A percentile compares a stretch with the other conserved stretches of the same genome.
Evolutionary conservation across 2,329 filamentous ascomycete species (phyloP).

Genomic region (Pyricularia sp.): DNA sequence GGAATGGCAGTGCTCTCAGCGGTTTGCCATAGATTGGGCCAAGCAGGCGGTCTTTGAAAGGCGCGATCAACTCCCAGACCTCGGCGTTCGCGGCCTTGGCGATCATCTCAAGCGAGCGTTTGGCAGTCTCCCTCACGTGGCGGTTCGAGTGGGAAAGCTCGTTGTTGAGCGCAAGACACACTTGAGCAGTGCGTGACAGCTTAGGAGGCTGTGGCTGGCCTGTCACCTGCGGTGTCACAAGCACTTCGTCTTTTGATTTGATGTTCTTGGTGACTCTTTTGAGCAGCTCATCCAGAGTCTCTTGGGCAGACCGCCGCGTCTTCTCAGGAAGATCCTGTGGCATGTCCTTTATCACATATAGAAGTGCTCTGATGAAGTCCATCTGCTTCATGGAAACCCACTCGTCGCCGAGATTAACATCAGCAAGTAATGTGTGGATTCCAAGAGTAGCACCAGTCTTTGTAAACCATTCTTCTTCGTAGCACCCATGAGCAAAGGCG

Average conservation of each 20-base stretch:
- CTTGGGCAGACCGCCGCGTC: constrained; percentile 70
- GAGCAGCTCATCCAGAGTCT: constrained; percentile 69
- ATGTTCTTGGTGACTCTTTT: constrained; percentile 65
- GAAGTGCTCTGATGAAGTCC: constrained; percentile 79
- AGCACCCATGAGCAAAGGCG: constrained; percentile 86
- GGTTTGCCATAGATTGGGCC: constrained; percentile 92
- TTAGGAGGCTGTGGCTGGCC: constrained; percentile 27
- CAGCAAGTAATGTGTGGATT: constrained; percentile 76
- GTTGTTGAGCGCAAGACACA: constrained; percentile 74
- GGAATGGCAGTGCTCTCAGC: constrained; percentile 79
- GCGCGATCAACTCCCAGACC: constrained; percentile 77
- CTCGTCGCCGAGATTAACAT: constrained; percentile 67
- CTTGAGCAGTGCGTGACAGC: constrained; percentile 51
- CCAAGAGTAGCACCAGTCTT: constrained; percentile 88
- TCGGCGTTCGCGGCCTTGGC: constrained; percentile 65
- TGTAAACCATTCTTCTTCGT: constrained; percentile 97
- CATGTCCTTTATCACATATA: constrained; percentile 98
- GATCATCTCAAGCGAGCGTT: constrained; percentile 66
- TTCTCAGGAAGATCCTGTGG: constrained; percentile 85
- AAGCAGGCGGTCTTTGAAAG: constrained; percentile 82
- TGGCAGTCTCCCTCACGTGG: constrained; percentile 80
- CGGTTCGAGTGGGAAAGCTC: constrained; percentile 94
- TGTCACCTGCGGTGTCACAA: constrained; percentile 23
- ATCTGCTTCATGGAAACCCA: constrained; percentile 77
- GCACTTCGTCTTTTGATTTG: constrained; percentile 61